A percentile compares a stretch with the other conserved stretches of the same genome.
phyloP scores from a whole-genome alignment of 345 rosid species.

The Carallia brachiata region DNA sequence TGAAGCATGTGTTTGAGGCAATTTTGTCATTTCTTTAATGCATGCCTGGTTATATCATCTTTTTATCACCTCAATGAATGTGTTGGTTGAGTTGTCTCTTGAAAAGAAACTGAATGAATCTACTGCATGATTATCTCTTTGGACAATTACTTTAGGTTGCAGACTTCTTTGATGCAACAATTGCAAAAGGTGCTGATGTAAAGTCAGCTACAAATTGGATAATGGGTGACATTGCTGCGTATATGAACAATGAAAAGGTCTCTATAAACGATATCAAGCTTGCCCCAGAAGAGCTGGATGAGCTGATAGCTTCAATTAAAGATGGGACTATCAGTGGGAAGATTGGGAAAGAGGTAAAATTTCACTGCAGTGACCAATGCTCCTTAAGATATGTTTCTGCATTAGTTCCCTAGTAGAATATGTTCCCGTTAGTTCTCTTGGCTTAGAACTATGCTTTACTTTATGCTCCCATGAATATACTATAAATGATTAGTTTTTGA shows the following conservation, averaged over 20 bases:
- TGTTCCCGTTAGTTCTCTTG: not conserved
- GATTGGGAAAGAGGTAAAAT: slow-evolving; percentile 82
- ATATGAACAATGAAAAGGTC: slow-evolving; percentile 77
- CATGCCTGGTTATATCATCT: not conserved
- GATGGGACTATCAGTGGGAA: slow-evolving; percentile 90
- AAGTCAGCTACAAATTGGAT: slow-evolving; percentile 85
- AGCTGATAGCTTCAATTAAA: slow-evolving; percentile 80
- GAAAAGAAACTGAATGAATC: slow-evolving; percentile 5
- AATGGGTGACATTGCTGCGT: slow-evolving; percentile 91
- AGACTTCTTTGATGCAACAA: slow-evolving; percentile 74
- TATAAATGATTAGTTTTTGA: not conserved
- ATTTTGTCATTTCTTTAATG: not conserved
- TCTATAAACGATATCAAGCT: slow-evolving; percentile 73
- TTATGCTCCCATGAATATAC: not conserved
- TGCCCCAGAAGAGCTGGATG: slow-evolving; percentile 70
- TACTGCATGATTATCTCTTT: slow-evolving; percentile 2
- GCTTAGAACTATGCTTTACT: not conserved
- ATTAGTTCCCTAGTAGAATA: not conserved
- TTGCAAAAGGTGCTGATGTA: slow-evolving; percentile 73
- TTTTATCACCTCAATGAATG: not conserved
- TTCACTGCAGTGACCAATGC: not conserved
- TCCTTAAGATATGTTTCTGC: not conserved
- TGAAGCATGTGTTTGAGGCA: not conserved
- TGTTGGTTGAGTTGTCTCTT: not conserved
- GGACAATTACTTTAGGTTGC: slow-evolving; percentile 58